A percentile compares a stretch with the other conserved stretches of the same genome.
Evolutionary conservation across 2,329 filamentous ascomycete genomes (phyloP).

Genomic region (Penicillium sp.): DNA sequence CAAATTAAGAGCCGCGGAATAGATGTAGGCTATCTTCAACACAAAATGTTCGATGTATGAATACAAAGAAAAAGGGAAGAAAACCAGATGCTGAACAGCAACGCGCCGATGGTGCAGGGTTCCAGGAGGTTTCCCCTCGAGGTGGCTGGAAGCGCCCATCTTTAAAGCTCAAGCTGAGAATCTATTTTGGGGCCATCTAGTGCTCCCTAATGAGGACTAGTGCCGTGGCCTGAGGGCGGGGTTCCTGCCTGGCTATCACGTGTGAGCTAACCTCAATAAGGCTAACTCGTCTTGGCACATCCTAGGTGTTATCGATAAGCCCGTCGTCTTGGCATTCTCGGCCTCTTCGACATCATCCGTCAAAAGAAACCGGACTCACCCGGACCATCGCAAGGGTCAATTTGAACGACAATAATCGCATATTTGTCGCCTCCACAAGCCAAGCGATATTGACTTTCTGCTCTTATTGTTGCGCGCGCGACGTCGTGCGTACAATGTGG

Average conservation of each 20-base stretch:
- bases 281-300: not conserved
- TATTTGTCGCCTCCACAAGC: too few relatives aligned
- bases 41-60: not conserved
- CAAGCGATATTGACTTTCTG: not conserved
- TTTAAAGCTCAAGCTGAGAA: constrained; percentile 27
- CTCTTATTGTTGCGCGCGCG: not conserved
- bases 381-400: not conserved
- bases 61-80: not conserved
- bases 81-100: not conserved
- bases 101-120: constrained; percentile 1
- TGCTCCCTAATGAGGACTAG: constrained; percentile 23
- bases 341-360: constrained; percentile 9
- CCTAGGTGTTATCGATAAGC: constrained; percentile 24
- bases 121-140: constrained; percentile 20
- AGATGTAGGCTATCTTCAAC: constrained; percentile 2
- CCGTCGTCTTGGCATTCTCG: not conserved
- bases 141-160: constrained; percentile 25
- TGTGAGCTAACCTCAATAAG: not conserved
- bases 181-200: constrained; percentile 32
- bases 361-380: not conserved
- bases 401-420: not conserved
- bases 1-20: not conserved
- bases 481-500: constrained; percentile 8
- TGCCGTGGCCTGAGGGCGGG: constrained; percentile 25
- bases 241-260: constrained; percentile 22